These are phyloP conservation scores for Letharia columbiana DNA, from an alignment of 495 filamentous ascomycete genomes.

Conservation along the genomic window DNA sequence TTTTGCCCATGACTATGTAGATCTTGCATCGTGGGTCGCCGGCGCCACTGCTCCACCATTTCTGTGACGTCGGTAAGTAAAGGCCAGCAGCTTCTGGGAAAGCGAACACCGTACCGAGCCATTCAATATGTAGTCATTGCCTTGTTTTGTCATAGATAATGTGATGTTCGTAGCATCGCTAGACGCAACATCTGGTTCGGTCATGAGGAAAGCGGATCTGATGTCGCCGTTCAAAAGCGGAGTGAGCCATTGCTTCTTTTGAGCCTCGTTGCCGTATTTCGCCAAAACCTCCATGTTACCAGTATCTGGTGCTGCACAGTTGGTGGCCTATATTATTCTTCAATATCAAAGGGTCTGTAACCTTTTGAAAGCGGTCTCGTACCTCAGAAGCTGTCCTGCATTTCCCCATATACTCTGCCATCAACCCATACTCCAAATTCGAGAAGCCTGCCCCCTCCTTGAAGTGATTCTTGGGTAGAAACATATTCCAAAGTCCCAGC, in stretches of 20 bases:
- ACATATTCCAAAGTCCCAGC: conserved; percentile 97
- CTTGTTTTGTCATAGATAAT: conserved; percentile 68
- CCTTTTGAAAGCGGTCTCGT: neutral
- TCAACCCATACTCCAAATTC: conserved; percentile 87
- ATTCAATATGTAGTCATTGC: conserved; percentile 77
- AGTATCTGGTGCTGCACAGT: conserved; percentile 85
- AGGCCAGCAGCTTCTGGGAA: neutral
- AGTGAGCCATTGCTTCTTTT: conserved; percentile 78
- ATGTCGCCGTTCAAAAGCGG: conserved; percentile 81
- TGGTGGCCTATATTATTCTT: conserved; percentile 53
- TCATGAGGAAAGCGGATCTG: conserved; percentile 88
- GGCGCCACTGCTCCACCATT: conserved; percentile 95
- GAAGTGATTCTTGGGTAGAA: conserved; percentile 90
- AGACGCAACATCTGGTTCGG: conserved; percentile 76
- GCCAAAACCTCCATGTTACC: conserved; percentile 95
- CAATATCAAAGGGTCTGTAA: neutral
- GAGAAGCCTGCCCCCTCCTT: conserved; percentile 84
- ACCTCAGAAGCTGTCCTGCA: conserved; percentile 69
- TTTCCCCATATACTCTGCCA: conserved; percentile 83
- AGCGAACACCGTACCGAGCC: conserved; percentile 43
- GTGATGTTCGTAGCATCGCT: conserved; percentile 86
- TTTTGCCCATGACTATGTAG: conserved; percentile 91
- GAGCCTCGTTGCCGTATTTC: conserved; percentile 84
- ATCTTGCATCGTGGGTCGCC: conserved; percentile 83
- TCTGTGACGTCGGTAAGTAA: conserved; percentile 35